These are phyloP conservation scores for Amesomyces nigricolor DNA, from an alignment of 2,329 filamentous ascomycete species.

Conservation along the genomic window DNA sequence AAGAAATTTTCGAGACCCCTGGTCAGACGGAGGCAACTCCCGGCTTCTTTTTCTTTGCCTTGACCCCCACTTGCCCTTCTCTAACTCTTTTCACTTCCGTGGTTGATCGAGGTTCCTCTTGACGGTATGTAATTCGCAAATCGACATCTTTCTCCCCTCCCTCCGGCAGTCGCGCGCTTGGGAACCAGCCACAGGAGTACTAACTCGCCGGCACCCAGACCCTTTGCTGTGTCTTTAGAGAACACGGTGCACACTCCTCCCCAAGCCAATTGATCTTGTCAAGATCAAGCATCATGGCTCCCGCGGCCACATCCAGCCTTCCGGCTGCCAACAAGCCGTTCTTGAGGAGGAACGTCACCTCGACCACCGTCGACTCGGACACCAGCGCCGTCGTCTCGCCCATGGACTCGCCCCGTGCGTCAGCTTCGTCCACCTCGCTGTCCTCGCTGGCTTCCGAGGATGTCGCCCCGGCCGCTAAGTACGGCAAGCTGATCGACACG, in stretches of 20 bases:
- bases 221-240: constrained; percentile 4
- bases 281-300: constrained; percentile 38
- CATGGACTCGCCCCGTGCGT: constrained; percentile 53
- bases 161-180: neutral
- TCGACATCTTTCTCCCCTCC: neutral
- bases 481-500: constrained; percentile 74
- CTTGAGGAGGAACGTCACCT: constrained; percentile 44
- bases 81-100: constrained; percentile 4
- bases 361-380: constrained; percentile 39
- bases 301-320: constrained; percentile 38
- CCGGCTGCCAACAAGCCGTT: constrained; percentile 40
- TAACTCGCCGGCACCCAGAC: constrained; percentile 1
- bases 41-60: constrained; percentile 7
- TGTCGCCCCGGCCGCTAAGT: constrained; percentile 35
- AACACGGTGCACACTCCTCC: neutral
- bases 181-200: neutral
- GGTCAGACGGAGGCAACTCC: constrained; percentile 8
- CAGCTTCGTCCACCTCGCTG: constrained; percentile 81
- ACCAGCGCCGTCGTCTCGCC: constrained; percentile 55
- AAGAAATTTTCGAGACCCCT: constrained; percentile 20
- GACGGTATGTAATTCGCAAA: constrained; percentile 9
- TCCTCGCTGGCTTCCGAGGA: constrained; percentile 75
- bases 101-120: constrained; percentile 12
- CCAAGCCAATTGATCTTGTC: constrained; percentile 9
- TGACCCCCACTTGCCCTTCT: constrained; percentile 2